phyloP scores from a whole-genome alignment of 148 eudicot genomes.

The Rhododendron henanense region DNA sequence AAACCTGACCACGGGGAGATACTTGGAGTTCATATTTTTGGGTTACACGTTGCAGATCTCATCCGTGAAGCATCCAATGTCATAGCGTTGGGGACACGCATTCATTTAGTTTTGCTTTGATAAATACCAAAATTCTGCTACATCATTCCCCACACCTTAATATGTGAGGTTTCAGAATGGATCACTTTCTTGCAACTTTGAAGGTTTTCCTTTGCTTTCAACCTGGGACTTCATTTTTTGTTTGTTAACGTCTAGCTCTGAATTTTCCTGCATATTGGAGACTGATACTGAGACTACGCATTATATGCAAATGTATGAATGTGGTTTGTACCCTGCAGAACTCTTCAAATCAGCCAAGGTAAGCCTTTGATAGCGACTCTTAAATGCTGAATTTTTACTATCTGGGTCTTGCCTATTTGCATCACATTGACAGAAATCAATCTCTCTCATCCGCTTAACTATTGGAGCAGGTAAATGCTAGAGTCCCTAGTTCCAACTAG shows the following conservation, averaged over 20 bases:
- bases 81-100: constrained; percentile 71
- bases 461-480: constrained; percentile 50
- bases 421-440: neutral
- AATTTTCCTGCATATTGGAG: neutral
- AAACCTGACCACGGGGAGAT: constrained; percentile 91
- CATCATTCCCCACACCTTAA: neutral
- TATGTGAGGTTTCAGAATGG: neutral
- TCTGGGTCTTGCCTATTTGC: neutral
- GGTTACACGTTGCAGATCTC: constrained; percentile 88
- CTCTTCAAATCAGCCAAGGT: too few species aligned
- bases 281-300: neutral
- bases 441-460: neutral
- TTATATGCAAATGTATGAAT: too few species aligned
- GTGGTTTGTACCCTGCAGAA: too few species aligned
- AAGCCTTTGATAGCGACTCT: too few species aligned
- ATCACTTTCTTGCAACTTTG: neutral
- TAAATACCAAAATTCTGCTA: neutral
- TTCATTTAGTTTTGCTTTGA: constrained; percentile 41
- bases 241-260: neutral
- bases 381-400: neutral
- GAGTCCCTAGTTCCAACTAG: constrained; percentile 31
- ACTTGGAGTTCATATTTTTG: constrained; percentile 91
- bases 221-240: neutral
- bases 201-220: neutral
- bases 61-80: constrained; percentile 95